A percentile compares a stretch with the other conserved stretches of the same genome.
These are phyloP conservation scores for Microsporum canis DNA, from an alignment of 2,329 filamentous ascomycete genomes.

Conservation along the genomic window DNA sequence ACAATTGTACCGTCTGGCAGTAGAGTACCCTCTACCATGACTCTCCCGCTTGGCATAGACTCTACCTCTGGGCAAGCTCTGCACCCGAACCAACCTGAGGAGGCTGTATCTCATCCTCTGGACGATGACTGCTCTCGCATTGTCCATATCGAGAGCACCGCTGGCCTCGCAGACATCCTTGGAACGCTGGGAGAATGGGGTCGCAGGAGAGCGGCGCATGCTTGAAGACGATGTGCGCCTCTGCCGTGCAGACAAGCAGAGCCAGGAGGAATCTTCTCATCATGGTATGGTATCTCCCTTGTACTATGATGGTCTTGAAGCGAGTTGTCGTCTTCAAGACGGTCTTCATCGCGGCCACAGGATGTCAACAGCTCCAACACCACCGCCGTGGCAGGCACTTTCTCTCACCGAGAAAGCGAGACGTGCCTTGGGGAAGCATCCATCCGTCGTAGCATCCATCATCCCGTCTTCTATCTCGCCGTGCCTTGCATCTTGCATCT, in stretches of 20 bases:
- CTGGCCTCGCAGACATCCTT: slow-evolving; percentile 9
- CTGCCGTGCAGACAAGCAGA: neutral
- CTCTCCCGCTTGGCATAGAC: slow-evolving; percentile 46
- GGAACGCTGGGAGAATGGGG: slow-evolving; percentile 1
- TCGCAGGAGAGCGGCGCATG: slow-evolving; percentile 9
- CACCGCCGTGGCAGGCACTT: neutral
- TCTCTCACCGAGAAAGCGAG: neutral
- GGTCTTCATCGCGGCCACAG: neutral
- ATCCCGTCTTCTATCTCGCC: neutral
- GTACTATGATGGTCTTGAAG: neutral
- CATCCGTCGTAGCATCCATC: neutral
- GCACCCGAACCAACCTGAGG: neutral
- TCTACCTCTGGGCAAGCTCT: slow-evolving; percentile 32
- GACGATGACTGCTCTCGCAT: neutral
- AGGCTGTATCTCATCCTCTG: neutral
- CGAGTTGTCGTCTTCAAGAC: neutral
- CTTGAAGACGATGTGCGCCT: slow-evolving; percentile 11
- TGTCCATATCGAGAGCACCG: slow-evolving; percentile 8
- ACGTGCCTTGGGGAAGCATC: neutral
- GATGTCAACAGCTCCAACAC: neutral
- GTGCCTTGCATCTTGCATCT: too few relatives aligned
- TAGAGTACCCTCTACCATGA: slow-evolving; percentile 50
- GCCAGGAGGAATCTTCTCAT: neutral
- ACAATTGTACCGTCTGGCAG: slow-evolving; percentile 50
- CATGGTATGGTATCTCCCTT: neutral